Evolutionary conservation across 2,329 filamentous ascomycete genomes (phyloP), one percentile per base, ranked within the genome.

Genomic region (Alternaria sp.): DNA sequence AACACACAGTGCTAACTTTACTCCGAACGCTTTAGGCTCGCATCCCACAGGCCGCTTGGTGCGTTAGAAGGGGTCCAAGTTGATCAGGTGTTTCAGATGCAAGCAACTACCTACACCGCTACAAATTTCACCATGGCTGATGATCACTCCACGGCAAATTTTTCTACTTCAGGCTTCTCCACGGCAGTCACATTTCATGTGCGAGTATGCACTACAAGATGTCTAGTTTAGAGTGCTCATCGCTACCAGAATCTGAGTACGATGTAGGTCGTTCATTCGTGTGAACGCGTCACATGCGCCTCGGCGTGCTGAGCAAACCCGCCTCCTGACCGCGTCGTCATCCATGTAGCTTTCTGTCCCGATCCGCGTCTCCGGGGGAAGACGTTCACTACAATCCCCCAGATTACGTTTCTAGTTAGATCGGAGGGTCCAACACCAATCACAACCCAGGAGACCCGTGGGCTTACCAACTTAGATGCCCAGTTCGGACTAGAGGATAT

Each of bases 51-150:
- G 43, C 60, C 52, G 58, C 56, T 36, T 66, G 26, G 51, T 28
- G 61, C 59, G 52, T 54, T 62, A 21, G 43, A 40, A 15, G 44
- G 26, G 49, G 44, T 26, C 51, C 50, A 58, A 58, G 26, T 17
- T 57, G 32, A 32, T 26, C 52, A 53, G 46, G 58, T 46, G 67
- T 68, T 68, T 70, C 63, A 70, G 50, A 49, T 32, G 17, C 19
- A 45, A 25, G 53, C 40, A 26, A 28, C 13, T 40, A 17, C 19
- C 9, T 10, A 52, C 32, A 21, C 23, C 36, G 36, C 36, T 40
- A n/a, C 36, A 40, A 40, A 40, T 17, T 17, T 40, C 15, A 40
- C 36, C 36, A 40, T 40, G 36, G 36, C 36, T 40, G 36, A 17
- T 25, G 49, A 52, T 52, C 23, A 52, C 49, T 25, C 21, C 51